Conservation (phyloP, 2,329 filamentous ascomycete genomes). For the Chaetomium sp. region DNA sequence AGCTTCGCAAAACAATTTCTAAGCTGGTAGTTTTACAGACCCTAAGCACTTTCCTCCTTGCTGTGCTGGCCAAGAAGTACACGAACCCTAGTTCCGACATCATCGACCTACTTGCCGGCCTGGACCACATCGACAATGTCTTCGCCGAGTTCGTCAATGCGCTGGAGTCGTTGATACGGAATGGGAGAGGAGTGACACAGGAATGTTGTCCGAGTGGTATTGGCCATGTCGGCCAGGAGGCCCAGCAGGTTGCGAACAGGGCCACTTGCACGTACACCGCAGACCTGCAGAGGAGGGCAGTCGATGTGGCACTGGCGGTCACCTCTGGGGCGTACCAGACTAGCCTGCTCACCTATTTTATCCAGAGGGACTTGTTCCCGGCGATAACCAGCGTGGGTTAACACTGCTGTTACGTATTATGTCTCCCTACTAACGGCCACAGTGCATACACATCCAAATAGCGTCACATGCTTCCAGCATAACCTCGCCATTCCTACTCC, state of each 20-base stretch:
- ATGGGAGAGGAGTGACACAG: constrained; percentile 46
- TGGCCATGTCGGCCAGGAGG: constrained; percentile 13
- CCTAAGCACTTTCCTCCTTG: constrained; percentile 77
- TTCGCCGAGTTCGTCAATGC: constrained; percentile 84
- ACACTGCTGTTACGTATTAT: neutral
- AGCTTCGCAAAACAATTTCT: neutral
- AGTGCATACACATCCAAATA: constrained; percentile 67
- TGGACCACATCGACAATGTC: constrained; percentile 79
- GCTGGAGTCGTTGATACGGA: constrained; percentile 76
- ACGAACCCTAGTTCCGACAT: constrained; percentile 93
- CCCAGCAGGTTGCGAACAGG: constrained; percentile 5
- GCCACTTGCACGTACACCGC: constrained; percentile 34
- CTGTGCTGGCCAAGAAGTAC: constrained; percentile 80
- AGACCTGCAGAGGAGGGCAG: constrained; percentile 69
- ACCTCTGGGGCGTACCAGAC: constrained; percentile 95
- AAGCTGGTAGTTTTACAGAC: constrained; percentile 50
- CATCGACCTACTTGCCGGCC: constrained; percentile 79
- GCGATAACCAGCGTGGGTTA: constrained; percentile 78
- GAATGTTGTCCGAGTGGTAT: constrained; percentile 16
- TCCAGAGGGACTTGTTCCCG: constrained; percentile 88
- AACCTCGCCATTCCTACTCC: constrained; percentile 70
- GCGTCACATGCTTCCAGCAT: constrained; percentile 55
- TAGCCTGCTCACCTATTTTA: constrained; percentile 88
- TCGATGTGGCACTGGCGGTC: constrained; percentile 74
- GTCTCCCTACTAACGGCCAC: neutral